Evolutionary conservation across 169 alveolate species (phyloP).

Genomic region (Eimeria sp.): DNA sequence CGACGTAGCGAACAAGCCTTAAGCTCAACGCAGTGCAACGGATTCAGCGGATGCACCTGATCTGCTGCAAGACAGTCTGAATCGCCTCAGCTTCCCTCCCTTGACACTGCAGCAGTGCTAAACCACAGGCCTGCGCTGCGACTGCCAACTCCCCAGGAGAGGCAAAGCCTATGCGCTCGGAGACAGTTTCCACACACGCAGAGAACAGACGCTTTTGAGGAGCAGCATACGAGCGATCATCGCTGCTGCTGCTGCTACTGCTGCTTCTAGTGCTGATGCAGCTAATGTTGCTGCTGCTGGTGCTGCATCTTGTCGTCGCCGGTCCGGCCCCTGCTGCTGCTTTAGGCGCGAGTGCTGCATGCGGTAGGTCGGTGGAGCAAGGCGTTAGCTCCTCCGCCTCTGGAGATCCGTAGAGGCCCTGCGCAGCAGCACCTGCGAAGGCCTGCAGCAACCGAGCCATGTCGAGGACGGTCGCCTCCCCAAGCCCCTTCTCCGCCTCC

Average conservation of each 20-base stretch:
- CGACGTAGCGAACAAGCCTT: no score
- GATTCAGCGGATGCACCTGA: background rate
- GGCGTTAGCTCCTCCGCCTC: background rate
- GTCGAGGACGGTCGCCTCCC: background rate
- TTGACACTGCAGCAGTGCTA: constrained; percentile 47
- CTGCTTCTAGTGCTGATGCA: constrained; percentile 30
- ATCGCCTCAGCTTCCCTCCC: background rate
- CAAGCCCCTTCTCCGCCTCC: constrained; percentile 14
- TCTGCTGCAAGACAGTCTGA: background rate
- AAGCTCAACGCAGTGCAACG: no score
- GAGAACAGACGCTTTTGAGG: constrained; percentile 22
- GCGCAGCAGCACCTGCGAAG: constrained; percentile 55
- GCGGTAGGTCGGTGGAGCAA: background rate
- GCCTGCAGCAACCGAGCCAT: constrained; percentile 61
- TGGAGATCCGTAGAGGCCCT: background rate
- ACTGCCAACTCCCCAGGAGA: constrained; percentile 22
- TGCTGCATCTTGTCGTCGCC: background rate
- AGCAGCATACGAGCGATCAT: background rate
- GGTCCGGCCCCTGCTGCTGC: constrained; percentile 3
- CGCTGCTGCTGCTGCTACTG: constrained; percentile 44
- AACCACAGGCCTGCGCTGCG: constrained; percentile 40
- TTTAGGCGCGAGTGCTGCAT: background rate
- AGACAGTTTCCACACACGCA: constrained; percentile 7
- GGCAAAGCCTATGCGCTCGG: background rate
- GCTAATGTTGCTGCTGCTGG: constrained; percentile 10